Conservation (phyloP, 495 filamentous ascomycete species). For the Glarea lozoyensis region DNA sequence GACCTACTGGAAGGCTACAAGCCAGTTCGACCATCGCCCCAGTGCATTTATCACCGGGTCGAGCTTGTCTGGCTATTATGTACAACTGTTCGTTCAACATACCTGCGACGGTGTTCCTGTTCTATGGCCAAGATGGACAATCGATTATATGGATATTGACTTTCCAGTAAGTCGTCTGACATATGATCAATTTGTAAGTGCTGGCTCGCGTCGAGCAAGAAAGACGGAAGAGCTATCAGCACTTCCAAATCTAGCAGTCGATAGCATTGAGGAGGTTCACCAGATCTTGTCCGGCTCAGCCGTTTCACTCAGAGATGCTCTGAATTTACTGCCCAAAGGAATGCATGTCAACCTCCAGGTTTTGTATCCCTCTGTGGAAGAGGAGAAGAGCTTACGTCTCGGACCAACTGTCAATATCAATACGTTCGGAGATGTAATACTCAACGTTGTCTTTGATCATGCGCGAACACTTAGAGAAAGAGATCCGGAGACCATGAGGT, state of each 20-base stretch:
- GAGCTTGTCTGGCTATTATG: conserved; percentile 86
- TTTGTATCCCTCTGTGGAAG: conserved; percentile 65
- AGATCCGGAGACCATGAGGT: conserved; percentile 61
- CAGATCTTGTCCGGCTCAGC: conserved; percentile 64
- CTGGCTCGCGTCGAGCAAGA: conserved; percentile 45
- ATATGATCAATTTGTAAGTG: conserved; percentile 59
- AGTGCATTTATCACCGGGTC: conserved; percentile 89
- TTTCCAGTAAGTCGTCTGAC: conserved; percentile 71
- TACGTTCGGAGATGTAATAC: conserved; percentile 69
- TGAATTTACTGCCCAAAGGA: conserved; percentile 59
- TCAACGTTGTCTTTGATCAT: conserved; percentile 85
- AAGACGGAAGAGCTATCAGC: conserved; percentile 28
- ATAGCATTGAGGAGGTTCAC: conserved; percentile 58
- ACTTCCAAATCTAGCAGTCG: conserved; percentile 35
- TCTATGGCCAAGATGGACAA: conserved; percentile 72
- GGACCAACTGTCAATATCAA: conserved; percentile 78
- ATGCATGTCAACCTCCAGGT: conserved; percentile 84
- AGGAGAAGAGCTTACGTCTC: conserved; percentile 58
- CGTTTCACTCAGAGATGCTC: conserved; percentile 62
- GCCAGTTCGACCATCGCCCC: conserved; percentile 72
- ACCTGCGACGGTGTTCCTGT: conserved; percentile 83
- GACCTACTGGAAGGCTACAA: conserved; percentile 98
- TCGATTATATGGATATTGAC: conserved; percentile 69
- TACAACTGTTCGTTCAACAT: conserved; percentile 82
- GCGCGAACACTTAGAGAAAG: conserved; percentile 64